Base-by-base conservation (phyloP, 139 green algal genomes). In the Picochlorum sp. region DNA sequence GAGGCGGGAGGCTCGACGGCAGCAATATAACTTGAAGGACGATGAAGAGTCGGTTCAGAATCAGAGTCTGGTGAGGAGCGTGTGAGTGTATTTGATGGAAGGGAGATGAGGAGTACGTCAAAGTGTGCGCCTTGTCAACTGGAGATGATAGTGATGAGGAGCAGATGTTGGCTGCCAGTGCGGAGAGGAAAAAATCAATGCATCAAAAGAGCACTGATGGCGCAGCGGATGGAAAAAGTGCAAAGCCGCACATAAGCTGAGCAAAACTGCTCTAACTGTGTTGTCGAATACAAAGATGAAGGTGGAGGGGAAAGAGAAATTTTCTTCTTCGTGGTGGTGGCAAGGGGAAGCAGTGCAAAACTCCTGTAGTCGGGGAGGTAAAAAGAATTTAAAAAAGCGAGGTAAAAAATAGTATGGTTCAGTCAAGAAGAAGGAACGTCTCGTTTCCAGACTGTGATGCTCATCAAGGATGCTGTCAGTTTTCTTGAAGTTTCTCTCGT, bases 401-500 rank as follows among this genome's bases (percentile, higher is more conserved):
- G 26, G 51, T 21, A 59, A 26, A 23, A 26, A 21, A 9, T 54
- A 54, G 15, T 54, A 54, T 13, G 4, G 28, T 7, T 5, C 3
- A 30, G 28, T 30, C 28, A 30, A 30, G 28, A 30, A 30, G 28
- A 30, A 9, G n/a, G 47, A 3, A 20, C 63, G 15, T 63, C 49
- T 16, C 70, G 47, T 49, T 59, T 57, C 72, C 72, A 80, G 3
- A 77, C 71, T 49, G 66, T 75, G 32, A 57, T 63, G 56, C 86
- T 76, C 6, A 71, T 57, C 18, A 75, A 37, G 49, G 84, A 73
- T 52, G 82, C 75, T 69, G 88, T 76, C 61, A 81, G 88, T 73
- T 88, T 90, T 70, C 80, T 77, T 4, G 23, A 56, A 18, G 82
- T 74, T 61, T 89, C 80, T 2, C 80, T 76, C 11, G 86, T 77